These are phyloP conservation scores for Cinchona pubescens DNA, from an alignment of 257 asterid species.

Conservation along the genomic window DNA sequence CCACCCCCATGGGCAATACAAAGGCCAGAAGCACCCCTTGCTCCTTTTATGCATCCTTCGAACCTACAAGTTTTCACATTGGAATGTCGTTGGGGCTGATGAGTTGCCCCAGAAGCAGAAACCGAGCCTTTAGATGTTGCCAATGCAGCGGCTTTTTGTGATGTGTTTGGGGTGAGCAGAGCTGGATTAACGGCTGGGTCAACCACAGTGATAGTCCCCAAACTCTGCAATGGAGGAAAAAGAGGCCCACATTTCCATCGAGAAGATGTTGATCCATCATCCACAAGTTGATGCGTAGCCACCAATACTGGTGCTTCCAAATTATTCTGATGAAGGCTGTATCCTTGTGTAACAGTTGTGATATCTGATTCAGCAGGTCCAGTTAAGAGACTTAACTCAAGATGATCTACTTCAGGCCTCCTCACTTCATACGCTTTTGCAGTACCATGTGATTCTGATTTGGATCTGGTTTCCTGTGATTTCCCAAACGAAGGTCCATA, in stretches of 20 bases:
- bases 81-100: constrained; percentile 26
- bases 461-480: constrained; percentile 9
- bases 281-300: constrained; percentile 32
- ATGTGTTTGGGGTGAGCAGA: constrained; percentile 7
- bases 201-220: constrained; percentile 12
- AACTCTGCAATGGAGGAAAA: constrained; percentile 32
- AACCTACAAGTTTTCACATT: constrained; percentile 39
- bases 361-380: constrained; percentile 49
- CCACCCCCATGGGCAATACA: constrained; percentile 74
- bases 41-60: constrained; percentile 61
- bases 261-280: constrained; percentile 66
- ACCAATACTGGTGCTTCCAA: constrained; percentile 24
- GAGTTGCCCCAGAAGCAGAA: constrained; percentile 21
- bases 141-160: constrained; percentile 10
- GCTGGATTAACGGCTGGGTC: constrained; percentile 20
- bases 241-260: constrained; percentile 49
- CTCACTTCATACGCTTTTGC: constrained; percentile 17
- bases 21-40: constrained; percentile 68
- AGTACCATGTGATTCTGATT: constrained; percentile 22
- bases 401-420: constrained; percentile 52
- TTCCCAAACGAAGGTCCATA: constrained; percentile 30
- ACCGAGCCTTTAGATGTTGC: constrained; percentile 17
- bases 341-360: constrained; percentile 33
- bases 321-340: constrained; percentile 23
- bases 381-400: constrained; percentile 54